A percentile compares a stretch with the other conserved stretches of the same genome.
Conservation (phyloP, 2,329 filamentous ascomycete species). For the Trichoderma sp. region DNA sequence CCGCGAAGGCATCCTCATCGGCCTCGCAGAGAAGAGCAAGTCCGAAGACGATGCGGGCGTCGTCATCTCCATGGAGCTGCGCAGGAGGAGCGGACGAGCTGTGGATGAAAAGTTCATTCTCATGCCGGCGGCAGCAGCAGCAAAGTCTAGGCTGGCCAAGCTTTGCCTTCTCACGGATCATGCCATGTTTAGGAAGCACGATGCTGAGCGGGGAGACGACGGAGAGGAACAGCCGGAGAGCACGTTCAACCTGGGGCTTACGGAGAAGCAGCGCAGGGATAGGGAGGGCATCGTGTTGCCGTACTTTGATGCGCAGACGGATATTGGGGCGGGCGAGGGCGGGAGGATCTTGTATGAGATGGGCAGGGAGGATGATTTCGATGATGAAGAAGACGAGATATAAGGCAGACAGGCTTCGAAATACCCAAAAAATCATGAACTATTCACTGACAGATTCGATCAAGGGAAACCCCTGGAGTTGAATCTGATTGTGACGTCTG, state of each 20-base stretch:
- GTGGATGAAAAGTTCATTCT: slow-evolving; percentile 69
- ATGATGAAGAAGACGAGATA: slow-evolving; percentile 93
- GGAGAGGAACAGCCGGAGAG: slow-evolving; percentile 64
- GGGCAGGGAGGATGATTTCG: slow-evolving; percentile 94
- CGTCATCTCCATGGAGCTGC: slow-evolving; percentile 82
- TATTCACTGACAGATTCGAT: background rate
- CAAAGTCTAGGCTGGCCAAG: slow-evolving; percentile 32
- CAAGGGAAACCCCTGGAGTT: background rate
- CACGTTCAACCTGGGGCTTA: slow-evolving; percentile 85
- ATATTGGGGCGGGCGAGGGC: slow-evolving; percentile 76
- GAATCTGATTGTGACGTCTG: too few species aligned
- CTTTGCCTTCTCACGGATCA: slow-evolving; percentile 74
- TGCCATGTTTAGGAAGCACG: slow-evolving; percentile 62
- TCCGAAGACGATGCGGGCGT: slow-evolving; percentile 50
- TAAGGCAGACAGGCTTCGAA: slow-evolving; percentile 56
- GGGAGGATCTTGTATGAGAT: slow-evolving; percentile 96
- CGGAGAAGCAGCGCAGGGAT: slow-evolving; percentile 85
- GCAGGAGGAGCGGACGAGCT: slow-evolving; percentile 77
- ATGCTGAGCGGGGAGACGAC: slow-evolving; percentile 39
- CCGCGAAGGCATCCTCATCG: slow-evolving; percentile 76
- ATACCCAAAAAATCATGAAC: background rate
- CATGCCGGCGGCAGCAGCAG: slow-evolving; percentile 35
- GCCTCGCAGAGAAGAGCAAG: slow-evolving; percentile 57
- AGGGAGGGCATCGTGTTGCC: slow-evolving; percentile 88
- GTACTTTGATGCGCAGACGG: slow-evolving; percentile 94